Conservation (phyloP, 2,329 filamentous ascomycete species). For the Alternaria dauci region DNA sequence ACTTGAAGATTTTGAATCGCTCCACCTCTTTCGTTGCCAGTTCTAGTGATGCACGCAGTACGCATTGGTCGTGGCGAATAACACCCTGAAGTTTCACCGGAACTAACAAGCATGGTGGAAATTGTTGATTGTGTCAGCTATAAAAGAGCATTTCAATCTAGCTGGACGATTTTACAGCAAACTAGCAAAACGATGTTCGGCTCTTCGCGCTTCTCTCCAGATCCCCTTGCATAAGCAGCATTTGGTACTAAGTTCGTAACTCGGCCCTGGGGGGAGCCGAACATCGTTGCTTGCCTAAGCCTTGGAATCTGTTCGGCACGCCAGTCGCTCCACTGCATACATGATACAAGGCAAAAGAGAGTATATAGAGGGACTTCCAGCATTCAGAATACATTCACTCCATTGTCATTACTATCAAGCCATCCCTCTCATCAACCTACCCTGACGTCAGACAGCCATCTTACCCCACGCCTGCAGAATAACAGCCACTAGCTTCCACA, state of each 20-base stretch:
- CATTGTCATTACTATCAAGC: neutral
- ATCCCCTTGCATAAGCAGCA: constrained; percentile 11
- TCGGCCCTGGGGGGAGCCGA: constrained; percentile 18
- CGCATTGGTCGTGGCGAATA: too few relatives aligned
- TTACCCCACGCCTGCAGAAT: neutral
- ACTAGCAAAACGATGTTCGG: neutral
- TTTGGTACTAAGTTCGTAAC: too few relatives aligned
- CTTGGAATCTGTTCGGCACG: neutral
- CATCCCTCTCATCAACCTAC: neutral
- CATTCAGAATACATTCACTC: neutral
- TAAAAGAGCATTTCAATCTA: neutral
- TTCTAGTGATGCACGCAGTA: neutral
- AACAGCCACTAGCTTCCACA: neutral
- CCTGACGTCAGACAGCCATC: neutral
- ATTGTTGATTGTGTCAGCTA: neutral
- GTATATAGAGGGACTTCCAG: neutral
- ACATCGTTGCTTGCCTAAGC: constrained; percentile 2
- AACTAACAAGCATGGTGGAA: neutral
- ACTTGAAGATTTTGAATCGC: neutral
- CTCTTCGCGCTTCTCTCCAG: neutral
- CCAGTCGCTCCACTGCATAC: neutral
- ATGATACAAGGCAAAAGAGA: neutral
- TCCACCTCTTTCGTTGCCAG: neutral
- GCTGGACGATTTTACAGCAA: neutral
- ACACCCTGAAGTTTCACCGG: neutral